These are phyloP conservation scores for Colletotrichum liriopes DNA, from an alignment of 2,329 filamentous ascomycete species.

Conservation along the genomic window DNA sequence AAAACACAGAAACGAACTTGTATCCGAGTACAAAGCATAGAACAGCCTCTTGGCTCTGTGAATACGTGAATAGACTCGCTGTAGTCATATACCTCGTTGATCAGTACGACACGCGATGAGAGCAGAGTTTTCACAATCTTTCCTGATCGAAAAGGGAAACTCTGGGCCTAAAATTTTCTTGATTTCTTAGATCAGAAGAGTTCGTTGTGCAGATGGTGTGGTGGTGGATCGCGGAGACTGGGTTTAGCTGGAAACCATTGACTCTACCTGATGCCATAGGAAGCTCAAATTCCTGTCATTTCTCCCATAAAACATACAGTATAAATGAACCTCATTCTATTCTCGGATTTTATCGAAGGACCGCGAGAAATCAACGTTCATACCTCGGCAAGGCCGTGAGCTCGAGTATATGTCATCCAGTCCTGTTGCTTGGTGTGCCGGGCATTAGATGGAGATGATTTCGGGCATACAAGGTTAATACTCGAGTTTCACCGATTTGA, in stretches of 20 bases:
- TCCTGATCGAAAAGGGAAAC: neutral
- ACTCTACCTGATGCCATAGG: neutral
- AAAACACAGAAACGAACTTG: neutral
- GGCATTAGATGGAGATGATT: neutral
- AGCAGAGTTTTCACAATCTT: neutral
- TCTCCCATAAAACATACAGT: neutral
- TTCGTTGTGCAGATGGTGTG: neutral
- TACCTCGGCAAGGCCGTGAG: neutral
- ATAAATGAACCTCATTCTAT: neutral
- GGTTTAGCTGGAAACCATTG: neutral
- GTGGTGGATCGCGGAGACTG: neutral
- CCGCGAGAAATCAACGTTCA: neutral
- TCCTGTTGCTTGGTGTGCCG: neutral
- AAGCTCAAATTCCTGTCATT: neutral
- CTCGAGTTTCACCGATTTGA: neutral
- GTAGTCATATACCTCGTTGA: neutral
- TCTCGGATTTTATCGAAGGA: neutral
- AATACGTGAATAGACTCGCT: neutral
- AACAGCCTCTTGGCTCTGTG: neutral
- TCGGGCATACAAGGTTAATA: neutral
- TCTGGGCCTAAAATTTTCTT: neutral
- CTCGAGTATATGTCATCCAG: neutral
- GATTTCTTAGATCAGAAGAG: too few relatives aligned
- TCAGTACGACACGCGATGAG: neutral
- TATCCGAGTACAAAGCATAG: slow-evolving; percentile 11